phyloP scores from a whole-genome alignment of 2,329 filamentous ascomycete genomes.

The Stemphylium beticola region DNA sequence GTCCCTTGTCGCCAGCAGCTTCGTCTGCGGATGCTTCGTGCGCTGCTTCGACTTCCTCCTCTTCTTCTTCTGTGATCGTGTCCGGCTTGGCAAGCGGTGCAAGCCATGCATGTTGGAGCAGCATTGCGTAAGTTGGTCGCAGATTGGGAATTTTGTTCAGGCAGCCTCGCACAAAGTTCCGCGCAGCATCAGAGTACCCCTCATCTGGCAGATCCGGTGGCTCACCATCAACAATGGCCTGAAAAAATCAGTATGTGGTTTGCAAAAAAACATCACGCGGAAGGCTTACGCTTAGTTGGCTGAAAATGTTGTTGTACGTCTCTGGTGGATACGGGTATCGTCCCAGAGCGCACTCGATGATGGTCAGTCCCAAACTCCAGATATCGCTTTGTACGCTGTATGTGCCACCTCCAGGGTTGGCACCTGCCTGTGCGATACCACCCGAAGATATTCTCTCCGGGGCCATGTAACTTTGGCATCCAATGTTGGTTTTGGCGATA shows the following conservation, averaged over 20 bases:
- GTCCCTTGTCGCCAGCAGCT: conserved; percentile 39
- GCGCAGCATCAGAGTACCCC: conserved; percentile 78
- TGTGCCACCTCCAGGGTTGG: conserved; percentile 75
- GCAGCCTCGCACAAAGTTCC: conserved; percentile 86
- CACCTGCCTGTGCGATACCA: conserved; percentile 73
- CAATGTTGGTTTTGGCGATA: conserved; percentile 98
- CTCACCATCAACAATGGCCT: conserved; percentile 99
- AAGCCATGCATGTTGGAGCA: conserved; percentile 90
- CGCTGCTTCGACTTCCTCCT: conserved; percentile 61
- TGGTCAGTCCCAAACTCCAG: conserved; percentile 91
- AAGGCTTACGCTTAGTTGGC: conserved; percentile 83
- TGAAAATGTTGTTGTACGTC: conserved; percentile 98
- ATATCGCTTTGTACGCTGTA: conserved; percentile 99
- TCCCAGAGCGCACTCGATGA: conserved; percentile 95
- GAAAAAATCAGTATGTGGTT: conserved; percentile 1
- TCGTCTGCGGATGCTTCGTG: conserved; percentile 52
- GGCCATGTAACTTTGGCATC: conserved; percentile 99
- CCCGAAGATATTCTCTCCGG: conserved; percentile 93
- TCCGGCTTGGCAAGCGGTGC: conserved; percentile 74
- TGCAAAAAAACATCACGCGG: not conserved
- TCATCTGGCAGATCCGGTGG: conserved; percentile 83
- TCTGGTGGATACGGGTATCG: conserved; percentile 96
- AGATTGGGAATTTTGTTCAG: conserved; percentile 91
- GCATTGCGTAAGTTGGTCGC: conserved; percentile 90
- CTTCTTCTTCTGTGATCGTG: conserved; percentile 74